These are phyloP conservation scores for Neofusicoccum umdonicola DNA, from an alignment of 2,329 filamentous ascomycete species.

Conservation along the genomic window DNA sequence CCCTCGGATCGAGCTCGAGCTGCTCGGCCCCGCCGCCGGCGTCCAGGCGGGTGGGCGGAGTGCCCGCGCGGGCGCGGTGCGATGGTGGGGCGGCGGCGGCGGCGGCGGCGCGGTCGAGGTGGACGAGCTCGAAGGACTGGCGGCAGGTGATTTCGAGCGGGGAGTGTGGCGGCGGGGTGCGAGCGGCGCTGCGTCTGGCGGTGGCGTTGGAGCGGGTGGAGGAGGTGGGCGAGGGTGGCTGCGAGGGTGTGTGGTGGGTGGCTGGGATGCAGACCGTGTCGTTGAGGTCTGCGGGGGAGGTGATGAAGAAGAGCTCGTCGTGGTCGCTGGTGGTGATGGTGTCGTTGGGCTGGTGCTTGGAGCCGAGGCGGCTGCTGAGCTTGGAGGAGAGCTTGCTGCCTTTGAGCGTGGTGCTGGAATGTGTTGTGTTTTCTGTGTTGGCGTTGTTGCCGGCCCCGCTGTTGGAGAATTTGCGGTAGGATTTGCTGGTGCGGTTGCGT, in stretches of 20 bases:
- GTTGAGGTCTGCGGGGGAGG: no score
- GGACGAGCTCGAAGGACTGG: background rate
- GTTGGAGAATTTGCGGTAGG: background rate
- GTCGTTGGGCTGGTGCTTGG: background rate
- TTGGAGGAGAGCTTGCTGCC: background rate
- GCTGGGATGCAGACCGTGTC: no score
- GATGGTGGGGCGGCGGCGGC: background rate
- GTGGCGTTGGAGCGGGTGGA: background rate
- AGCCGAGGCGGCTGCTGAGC: background rate
- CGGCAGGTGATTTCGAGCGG: background rate
- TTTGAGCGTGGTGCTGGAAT: background rate
- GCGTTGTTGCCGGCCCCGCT: background rate
- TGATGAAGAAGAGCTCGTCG: background rate
- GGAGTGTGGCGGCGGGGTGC: background rate
- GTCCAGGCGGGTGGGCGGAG: background rate
- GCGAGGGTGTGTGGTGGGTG: background rate
- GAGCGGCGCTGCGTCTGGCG: background rate
- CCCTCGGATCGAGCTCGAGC: background rate
- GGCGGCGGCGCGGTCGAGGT: background rate
- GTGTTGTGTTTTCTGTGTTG: background rate
- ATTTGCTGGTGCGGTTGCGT: background rate
- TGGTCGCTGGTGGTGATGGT: background rate
- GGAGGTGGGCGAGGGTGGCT: background rate
- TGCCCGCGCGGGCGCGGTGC: background rate
- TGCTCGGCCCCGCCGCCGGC: background rate